Conservation (phyloP, 129 eudicot genomes). For the Chrysanthemum makinoi region DNA sequence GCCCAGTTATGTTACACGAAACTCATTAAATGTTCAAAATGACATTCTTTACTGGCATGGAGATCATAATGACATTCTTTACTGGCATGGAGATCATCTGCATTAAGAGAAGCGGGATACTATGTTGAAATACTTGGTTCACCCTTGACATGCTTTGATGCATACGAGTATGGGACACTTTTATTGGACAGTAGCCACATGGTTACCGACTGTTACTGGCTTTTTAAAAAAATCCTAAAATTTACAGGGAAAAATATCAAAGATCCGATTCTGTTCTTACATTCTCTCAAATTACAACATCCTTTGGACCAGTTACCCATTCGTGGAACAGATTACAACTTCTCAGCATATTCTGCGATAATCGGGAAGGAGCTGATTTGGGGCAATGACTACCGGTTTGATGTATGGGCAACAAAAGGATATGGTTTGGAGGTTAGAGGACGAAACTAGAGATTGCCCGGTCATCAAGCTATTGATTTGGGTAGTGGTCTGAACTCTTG, state of each 20-base stretch:
- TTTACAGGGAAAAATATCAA: slow-evolving; percentile 48
- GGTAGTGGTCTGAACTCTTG: slow-evolving; percentile 46
- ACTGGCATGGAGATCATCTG: slow-evolving; percentile 87
- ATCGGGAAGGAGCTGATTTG: slow-evolving; percentile 66
- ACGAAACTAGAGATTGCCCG: slow-evolving; percentile 69
- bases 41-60: slow-evolving; percentile 95
- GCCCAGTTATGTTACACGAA: slow-evolving; percentile 91
- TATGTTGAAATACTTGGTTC: slow-evolving; percentile 78
- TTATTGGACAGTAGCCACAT: slow-evolving; percentile 83
- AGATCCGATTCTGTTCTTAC: slow-evolving; percentile 65
- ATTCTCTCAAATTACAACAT: slow-evolving; percentile 40
- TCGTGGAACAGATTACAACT: slow-evolving; percentile 71
- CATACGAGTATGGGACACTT: slow-evolving; percentile 66
- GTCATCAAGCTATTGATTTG: slow-evolving; percentile 47
- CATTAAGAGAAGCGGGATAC: slow-evolving; percentile 74
- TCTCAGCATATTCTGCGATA: slow-evolving; percentile 64
- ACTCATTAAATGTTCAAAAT: slow-evolving; percentile 86
- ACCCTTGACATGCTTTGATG: slow-evolving; percentile 81
- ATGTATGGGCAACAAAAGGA: slow-evolving; percentile 67
- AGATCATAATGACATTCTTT: slow-evolving; percentile 89
- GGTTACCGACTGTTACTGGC: slow-evolving; percentile 78
- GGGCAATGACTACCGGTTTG: slow-evolving; percentile 68
- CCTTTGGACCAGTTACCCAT: slow-evolving; percentile 58
- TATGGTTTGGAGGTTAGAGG: slow-evolving; percentile 55
- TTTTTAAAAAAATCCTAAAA: slow-evolving; percentile 52